Base-by-base conservation (phyloP, 1,139 yeast genomes). In the Lodderomyces margitis region DNA sequence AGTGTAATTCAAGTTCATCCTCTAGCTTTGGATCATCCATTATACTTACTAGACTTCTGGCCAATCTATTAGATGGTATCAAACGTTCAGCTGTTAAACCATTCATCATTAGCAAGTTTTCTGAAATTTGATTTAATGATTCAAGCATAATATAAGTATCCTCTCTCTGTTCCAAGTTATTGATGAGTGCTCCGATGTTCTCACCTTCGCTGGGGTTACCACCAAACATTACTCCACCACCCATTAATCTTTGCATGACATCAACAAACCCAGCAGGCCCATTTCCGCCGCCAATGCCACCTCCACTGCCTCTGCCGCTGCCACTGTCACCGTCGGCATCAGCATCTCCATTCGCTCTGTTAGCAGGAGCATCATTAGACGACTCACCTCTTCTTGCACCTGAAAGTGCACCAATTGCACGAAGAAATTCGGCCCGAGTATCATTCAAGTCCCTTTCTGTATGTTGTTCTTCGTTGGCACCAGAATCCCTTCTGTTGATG, bases 1-100 rank as follows among this genome's bases (percentile, higher is more conserved):
- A 64, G 57, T 87, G 92, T 30, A 91, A 60, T 55, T 92, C 97
- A 37, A 87, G 68, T 50, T 84, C 86, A 17, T 81, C 87, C 21
- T 74, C 75, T 42, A 82, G 71, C 3, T 56, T 43, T 0, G 86
- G 82, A 45, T 80, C 82, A 17, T 70, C 68, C 64, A 92, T 66
- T 9, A 89, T 73, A 4, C 64, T 63, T 2, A 86, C 78, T 38
- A 91, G 63, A 21, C 76, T 75, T 31, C 66, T 68, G 0, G 87
- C 70, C 16, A 87, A 59, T 38, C 70, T 72, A 39, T 70, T 74
- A 0, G 84, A 71, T 0, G 96, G 94, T 10, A 91, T 69, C 6
- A 70, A 59, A 34, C 88, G 64, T 46, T 83, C 89, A 0, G 85
- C 81, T 5, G 81, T 64, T 15, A 80, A 57, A 3, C 76, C 80